Conservation (phyloP, 2,329 filamentous ascomycete species). For the Trichoderma semiorbis region DNA sequence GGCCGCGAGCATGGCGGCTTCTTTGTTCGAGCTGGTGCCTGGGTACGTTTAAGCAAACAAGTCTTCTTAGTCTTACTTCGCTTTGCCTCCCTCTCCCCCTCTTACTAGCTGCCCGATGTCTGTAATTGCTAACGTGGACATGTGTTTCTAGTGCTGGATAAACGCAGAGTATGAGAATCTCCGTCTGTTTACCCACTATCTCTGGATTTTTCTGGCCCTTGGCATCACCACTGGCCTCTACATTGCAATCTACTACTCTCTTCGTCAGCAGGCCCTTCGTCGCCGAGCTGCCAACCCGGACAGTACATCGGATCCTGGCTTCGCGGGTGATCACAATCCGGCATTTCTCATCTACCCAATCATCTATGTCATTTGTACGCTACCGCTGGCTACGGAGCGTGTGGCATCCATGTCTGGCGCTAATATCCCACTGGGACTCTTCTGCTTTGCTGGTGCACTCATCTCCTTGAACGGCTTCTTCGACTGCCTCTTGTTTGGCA, state of each 20-base stretch:
- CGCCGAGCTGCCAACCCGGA: constrained; percentile 16
- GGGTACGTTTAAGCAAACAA: constrained; percentile 41
- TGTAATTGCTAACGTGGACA: neutral
- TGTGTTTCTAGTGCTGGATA: constrained; percentile 57
- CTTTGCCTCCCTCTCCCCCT: too few relatives aligned
- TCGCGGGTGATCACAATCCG: constrained; percentile 37
- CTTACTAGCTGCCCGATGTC: neutral
- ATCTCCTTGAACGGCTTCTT: constrained; percentile 55
- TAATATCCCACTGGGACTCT: constrained; percentile 50
- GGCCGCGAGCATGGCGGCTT: constrained; percentile 43
- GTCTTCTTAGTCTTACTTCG: neutral
- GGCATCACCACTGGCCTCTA: constrained; percentile 39
- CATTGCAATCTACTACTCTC: constrained; percentile 38
- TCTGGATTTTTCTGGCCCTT: constrained; percentile 56
- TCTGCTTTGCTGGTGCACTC: constrained; percentile 57
- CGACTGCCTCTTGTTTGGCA: constrained; percentile 52
- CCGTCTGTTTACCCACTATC: constrained; percentile 59
- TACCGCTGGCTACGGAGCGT: constrained; percentile 61
- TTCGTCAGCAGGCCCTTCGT: constrained; percentile 29
- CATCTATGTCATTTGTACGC: constrained; percentile 66
- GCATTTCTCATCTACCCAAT: constrained; percentile 65
- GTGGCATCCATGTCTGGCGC: constrained; percentile 59
- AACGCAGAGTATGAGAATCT: constrained; percentile 50
- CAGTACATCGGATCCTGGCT: constrained; percentile 18
- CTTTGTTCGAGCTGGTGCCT: constrained; percentile 63